These are phyloP conservation scores for Aspergillus fructus DNA, from an alignment of 2,329 filamentous ascomycete genomes.

Conservation along the genomic window DNA sequence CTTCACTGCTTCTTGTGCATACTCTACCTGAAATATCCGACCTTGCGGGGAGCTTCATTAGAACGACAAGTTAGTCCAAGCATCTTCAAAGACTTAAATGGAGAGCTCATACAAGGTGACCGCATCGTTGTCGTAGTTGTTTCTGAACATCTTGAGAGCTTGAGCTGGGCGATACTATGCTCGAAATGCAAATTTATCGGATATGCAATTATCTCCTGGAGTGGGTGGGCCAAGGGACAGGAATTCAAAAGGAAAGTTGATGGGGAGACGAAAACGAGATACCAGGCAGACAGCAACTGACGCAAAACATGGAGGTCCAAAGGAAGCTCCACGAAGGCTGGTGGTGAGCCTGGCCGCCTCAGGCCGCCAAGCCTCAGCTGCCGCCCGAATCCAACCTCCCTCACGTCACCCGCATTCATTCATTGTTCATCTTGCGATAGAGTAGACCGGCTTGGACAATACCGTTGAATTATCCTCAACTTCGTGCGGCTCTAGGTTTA, in stretches of 20 bases:
- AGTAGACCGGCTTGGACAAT: background rate
- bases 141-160: slow-evolving; percentile 76
- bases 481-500: background rate
- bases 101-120: slow-evolving; percentile 78
- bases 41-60: slow-evolving; percentile 85
- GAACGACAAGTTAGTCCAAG: slow-evolving; percentile 17
- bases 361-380: slow-evolving; percentile 17
- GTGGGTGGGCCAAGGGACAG: background rate
- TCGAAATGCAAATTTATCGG: background rate
- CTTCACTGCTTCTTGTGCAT: slow-evolving; percentile 97
- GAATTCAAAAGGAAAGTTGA: slow-evolving; percentile 11
- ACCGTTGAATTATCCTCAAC: background rate
- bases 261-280: slow-evolving; percentile 10
- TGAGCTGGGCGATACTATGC: slow-evolving; percentile 1
- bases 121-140: slow-evolving; percentile 99
- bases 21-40: slow-evolving; percentile 99
- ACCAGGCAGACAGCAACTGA: slow-evolving; percentile 36
- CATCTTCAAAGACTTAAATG: slow-evolving; percentile 17
- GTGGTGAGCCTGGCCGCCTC: slow-evolving; percentile 15
- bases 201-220: background rate
- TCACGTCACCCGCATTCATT: slow-evolving; percentile 23
- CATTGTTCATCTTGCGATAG: background rate
- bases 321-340: slow-evolving; percentile 9
- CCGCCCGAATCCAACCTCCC: slow-evolving; percentile 25
- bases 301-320: slow-evolving; percentile 21